Conservation (phyloP, 2,329 filamentous ascomycete genomes). For the Talaromyces rugulosus region DNA sequence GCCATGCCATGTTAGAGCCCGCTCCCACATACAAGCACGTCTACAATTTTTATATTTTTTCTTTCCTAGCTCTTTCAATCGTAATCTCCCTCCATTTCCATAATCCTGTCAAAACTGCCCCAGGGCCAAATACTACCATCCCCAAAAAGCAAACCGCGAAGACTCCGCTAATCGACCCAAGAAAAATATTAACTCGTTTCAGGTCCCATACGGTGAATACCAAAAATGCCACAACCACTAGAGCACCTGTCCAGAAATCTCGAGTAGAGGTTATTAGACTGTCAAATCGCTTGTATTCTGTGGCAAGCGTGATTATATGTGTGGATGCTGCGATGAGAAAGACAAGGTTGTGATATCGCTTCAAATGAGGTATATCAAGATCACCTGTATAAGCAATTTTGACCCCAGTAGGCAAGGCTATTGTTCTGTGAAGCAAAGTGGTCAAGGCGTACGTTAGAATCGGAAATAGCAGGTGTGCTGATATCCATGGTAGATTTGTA, state of each 20-base stretch:
- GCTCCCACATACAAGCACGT: neutral
- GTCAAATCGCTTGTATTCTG: neutral
- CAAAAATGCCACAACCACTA: neutral
- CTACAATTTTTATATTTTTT: neutral
- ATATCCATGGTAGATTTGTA: neutral
- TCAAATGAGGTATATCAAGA: neutral
- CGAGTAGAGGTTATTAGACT: neutral
- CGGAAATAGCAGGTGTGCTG: neutral
- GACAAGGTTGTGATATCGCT: neutral
- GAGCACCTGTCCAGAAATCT: neutral
- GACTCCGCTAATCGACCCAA: neutral
- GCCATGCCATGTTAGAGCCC: no score
- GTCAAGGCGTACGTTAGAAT: neutral
- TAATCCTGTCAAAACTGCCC: neutral
- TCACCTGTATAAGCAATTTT: neutral
- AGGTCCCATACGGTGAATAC: neutral
- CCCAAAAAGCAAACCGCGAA: neutral
- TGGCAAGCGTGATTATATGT: neutral
- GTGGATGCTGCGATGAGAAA: neutral
- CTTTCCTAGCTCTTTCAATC: neutral
- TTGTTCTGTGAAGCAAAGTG: no score
- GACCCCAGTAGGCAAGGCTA: no score
- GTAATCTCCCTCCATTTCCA: neutral
- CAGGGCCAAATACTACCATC: neutral
- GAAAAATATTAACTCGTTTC: neutral